Base-by-base conservation (phyloP, 192 early-diverging fungal species). In the Coemansia sp. region DNA sequence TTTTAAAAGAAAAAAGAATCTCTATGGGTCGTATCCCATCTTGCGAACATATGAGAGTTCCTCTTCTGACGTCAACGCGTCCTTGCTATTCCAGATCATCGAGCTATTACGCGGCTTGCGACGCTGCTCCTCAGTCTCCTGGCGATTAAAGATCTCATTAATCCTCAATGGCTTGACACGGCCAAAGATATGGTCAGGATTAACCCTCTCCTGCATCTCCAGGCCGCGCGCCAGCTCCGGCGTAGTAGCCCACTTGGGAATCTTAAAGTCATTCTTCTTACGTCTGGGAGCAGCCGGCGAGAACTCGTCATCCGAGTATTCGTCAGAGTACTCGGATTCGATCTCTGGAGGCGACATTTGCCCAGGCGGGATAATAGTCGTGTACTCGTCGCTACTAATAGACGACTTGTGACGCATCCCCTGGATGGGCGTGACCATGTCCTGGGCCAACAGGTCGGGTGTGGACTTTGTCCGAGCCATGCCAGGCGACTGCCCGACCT, bases 101-200 rank as follows among this genome's bases (percentile, higher is more conserved):
- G 85, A 83, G 59, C 80, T 83, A 43, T 81, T 79, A 24, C 84
- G 73, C 7, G 79, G 79, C 57, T 75, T 73, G 3, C 85, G 68
- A 12, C 78, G 71, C 20, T 44, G 42, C 15, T 76, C 74, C 8
- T 43, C 72, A 4, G 54, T 13, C 6, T 43, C 38, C 27, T 75
- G 72, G 20, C 75, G 67, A 42, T 78, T 73, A 33, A 86, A 86
- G n/a, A 86, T 79, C 55, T 86, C 85, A 41, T 75, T 75, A 34
- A 86, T 66, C 8, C 77, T 54, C 22, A 86, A 63, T 3, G 85
- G 85, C 73, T 71, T 77, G 13, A 86, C 73, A 0, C 66, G 46
- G 12, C 85, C 85, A 67, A 86, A 86, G 46, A 86, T 80, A 27
- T 73, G 75, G 34, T 86, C 85, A 0, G 85, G 85, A 41, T 86